Evolutionary conservation across 176 grass and related monocot genomes (phyloP).

Genomic region (Aegilops umbellulata): DNA sequence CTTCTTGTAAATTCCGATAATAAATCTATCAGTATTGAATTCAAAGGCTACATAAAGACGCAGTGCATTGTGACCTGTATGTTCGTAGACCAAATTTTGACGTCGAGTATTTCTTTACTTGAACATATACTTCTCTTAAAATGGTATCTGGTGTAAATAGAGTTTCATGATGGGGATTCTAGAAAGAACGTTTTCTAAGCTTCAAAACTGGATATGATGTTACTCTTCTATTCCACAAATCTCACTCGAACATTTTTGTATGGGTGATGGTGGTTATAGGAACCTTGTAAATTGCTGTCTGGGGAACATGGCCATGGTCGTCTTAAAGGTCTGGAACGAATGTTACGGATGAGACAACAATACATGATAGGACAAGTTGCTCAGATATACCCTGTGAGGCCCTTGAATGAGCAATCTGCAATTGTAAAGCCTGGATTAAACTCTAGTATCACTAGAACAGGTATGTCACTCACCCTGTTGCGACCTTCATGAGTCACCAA

Average conservation of each 20-base stretch:
- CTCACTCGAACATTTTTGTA: constrained; percentile 12
- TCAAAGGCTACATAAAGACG: neutral
- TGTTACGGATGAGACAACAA: constrained; percentile 59
- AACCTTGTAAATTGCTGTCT: constrained; percentile 60
- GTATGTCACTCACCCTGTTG: constrained; percentile 19
- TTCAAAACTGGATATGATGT: neutral
- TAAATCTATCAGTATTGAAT: neutral
- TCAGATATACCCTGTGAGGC: constrained; percentile 71
- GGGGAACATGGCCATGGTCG: constrained; percentile 62
- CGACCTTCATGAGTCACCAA: neutral
- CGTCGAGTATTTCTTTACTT: neutral
- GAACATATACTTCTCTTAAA: neutral
- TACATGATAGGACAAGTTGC: constrained; percentile 68
- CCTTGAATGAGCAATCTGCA: constrained; percentile 50
- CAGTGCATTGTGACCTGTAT: neutral
- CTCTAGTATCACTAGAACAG: constrained; percentile 34
- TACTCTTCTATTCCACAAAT: neutral
- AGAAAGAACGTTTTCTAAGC: neutral
- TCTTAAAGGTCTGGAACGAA: constrained; percentile 47
- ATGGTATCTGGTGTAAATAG: neutral
- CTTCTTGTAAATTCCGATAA: neutral
- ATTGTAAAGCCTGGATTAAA: constrained; percentile 45
- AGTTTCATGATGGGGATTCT: constrained; percentile 11
- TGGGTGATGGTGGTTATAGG: constrained; percentile 37
- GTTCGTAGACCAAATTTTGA: neutral